phyloP scores from a whole-genome alignment of 225 moss, liverwort and hornwort species.

The Rhytidiadelphus loreus region DNA sequence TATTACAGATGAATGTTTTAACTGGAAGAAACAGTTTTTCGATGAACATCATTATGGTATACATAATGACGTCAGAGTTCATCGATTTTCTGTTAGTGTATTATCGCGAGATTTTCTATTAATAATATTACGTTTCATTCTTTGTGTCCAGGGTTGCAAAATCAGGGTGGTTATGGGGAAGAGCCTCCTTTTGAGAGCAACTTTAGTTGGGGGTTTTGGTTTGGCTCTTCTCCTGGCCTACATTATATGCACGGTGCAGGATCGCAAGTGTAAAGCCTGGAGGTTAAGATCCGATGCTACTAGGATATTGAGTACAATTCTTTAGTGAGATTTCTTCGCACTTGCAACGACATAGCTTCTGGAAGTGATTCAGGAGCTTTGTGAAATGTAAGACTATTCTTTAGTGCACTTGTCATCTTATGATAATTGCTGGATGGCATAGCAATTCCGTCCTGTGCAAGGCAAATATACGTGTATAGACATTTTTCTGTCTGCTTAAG shows the following conservation, averaged over 20 bases:
- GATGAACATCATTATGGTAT: neutral
- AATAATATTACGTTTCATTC: neutral
- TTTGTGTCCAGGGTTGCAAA: constrained; percentile 35
- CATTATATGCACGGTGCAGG: constrained; percentile 61
- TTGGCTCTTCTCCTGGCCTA: constrained; percentile 59
- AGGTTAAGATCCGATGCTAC: constrained; percentile 1
- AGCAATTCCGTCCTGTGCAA: neutral
- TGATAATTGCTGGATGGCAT: neutral
- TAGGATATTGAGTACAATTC: constrained; percentile 2
- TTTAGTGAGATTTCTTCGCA: constrained; percentile 13
- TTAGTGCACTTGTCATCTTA: neutral
- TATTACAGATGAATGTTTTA: neutral
- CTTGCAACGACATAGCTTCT: neutral
- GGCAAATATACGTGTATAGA: neutral
- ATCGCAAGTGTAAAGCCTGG: constrained; percentile 10
- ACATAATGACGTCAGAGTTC: neutral
- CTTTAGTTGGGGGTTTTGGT: constrained; percentile 64
- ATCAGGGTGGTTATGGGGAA: constrained; percentile 48
- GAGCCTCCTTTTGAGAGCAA: constrained; percentile 54
- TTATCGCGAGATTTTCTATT: neutral
- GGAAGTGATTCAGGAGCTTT: constrained; percentile 1
- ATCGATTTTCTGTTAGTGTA: neutral
- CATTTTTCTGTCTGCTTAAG: neutral
- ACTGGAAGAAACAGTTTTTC: neutral
- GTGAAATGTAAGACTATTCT: constrained; percentile 13